phyloP scores from a whole-genome alignment of 2,329 filamentous ascomycete species.

The Raffaelea arxii region DNA sequence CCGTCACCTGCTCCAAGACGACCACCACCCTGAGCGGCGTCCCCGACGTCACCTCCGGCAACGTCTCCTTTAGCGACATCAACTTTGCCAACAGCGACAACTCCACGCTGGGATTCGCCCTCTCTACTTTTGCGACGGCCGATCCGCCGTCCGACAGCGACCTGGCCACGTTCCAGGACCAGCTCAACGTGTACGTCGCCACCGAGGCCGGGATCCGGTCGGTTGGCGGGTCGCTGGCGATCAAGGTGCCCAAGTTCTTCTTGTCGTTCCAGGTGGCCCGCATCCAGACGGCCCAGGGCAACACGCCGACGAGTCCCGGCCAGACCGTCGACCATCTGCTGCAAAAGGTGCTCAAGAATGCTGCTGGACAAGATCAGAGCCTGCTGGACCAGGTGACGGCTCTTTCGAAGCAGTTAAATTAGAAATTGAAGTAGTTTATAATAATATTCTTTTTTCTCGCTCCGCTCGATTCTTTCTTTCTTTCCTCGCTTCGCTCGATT shows the following conservation, averaged over 20 bases:
- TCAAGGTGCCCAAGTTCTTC: constrained; percentile 57
- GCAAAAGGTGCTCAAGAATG: constrained; percentile 48
- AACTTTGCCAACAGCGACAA: constrained; percentile 42
- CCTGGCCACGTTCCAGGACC: constrained; percentile 40
- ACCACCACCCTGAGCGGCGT: constrained; percentile 40
- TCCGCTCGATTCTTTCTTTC: too few species aligned
- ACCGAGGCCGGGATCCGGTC: constrained; percentile 50
- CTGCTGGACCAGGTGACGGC: constrained; percentile 43
- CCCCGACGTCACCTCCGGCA: constrained; percentile 45
- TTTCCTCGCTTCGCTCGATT: too few species aligned
- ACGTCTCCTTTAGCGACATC: constrained; percentile 40
- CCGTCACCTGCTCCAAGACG: constrained; percentile 38
- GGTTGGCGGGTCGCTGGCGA: constrained; percentile 39
- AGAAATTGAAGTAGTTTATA: neutral
- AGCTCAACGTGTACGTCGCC: constrained; percentile 46
- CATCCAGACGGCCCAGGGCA: constrained; percentile 50
- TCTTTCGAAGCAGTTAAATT: constrained; percentile 20
- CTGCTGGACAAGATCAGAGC: constrained; percentile 34
- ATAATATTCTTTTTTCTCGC: too few species aligned
- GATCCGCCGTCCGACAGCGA: constrained; percentile 37
- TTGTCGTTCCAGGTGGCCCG: constrained; percentile 47
- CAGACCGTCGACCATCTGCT: constrained; percentile 46
- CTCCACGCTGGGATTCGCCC: constrained; percentile 43
- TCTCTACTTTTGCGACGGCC: constrained; percentile 41
- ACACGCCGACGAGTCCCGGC: constrained; percentile 38